Evolutionary conservation across 306 rosid species (phyloP).

Genomic region (Cicer judaicum): DNA sequence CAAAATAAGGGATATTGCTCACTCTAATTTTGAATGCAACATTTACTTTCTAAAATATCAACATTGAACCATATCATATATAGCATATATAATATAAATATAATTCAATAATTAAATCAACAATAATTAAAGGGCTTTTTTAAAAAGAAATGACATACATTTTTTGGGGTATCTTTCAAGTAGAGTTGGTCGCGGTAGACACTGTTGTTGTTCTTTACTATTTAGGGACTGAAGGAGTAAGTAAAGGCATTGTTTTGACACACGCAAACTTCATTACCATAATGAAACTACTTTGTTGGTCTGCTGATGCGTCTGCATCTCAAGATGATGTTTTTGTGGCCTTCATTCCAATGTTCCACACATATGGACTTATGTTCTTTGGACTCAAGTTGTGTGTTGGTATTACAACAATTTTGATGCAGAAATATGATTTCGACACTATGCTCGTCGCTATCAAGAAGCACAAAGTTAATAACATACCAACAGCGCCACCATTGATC

Average conservation of each 20-base stretch:
- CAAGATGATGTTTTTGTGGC: slow-evolving; percentile 69
- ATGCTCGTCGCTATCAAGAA: slow-evolving; percentile 68
- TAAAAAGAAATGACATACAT: too few relatives aligned
- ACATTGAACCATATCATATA: too few relatives aligned
- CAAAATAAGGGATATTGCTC: too few relatives aligned
- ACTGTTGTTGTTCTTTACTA: slow-evolving; percentile 85
- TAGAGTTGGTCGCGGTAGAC: slow-evolving; percentile 24
- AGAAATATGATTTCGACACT: slow-evolving; percentile 58
- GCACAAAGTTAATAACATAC: slow-evolving; percentile 63
- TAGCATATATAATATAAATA: too few relatives aligned
- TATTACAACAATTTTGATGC: slow-evolving; percentile 66
- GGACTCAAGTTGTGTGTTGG: slow-evolving; percentile 70
- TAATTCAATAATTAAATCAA: too few relatives aligned
- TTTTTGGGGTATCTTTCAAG: too few relatives aligned
- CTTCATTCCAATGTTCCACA: slow-evolving; percentile 90
- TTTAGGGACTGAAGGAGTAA: slow-evolving; percentile 83
- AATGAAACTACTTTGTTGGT: slow-evolving; percentile 60
- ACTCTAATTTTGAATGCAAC: too few relatives aligned
- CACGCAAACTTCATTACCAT: slow-evolving; percentile 71
- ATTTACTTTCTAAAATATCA: too few relatives aligned
- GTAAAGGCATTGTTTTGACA: slow-evolving; percentile 86
- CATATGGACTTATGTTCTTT: slow-evolving; percentile 78
- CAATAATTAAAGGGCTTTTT: too few relatives aligned
- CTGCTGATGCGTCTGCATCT: slow-evolving; percentile 51
- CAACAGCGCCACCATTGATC: slow-evolving; percentile 90